Base-by-base conservation (phyloP, 257 asterid species). In the Capsicum rhomboideum region DNA sequence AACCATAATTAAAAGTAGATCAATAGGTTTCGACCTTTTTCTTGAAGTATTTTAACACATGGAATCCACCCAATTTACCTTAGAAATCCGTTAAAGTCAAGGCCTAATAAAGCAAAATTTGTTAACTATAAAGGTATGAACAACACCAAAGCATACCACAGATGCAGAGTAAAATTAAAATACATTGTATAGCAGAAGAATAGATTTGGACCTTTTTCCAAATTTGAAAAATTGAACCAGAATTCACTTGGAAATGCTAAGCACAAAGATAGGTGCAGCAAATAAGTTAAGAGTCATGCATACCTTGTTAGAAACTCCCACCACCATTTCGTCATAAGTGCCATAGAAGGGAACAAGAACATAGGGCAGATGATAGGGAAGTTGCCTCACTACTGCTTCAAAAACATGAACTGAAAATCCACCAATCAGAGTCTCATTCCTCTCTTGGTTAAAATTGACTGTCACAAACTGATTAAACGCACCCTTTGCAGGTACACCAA, bases 321-420 rank as follows among this genome's bases (percentile, higher is more conserved):
- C 82, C 44, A 92, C 91, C 91, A 93, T 78, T 21, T 91, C 93
- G 74, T 93, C 94, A 2, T 92, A 92, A 0, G 92, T 80, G 28
- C 94, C 93, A 49, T 80, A 14, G 79, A 31, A 86, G 2, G 95
- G 96, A n/a, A 89, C 78, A 18, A 91, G 82, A 5, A 34, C 85
- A 56, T 88, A 89, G 16, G 87, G 84, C 42, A 91, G 84, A 55
- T 86, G 86, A 40, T 91, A 91, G 4, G 92, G 90, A 37, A 93
- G 88, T 23, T 37, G 64, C 31, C 67, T 75, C 52, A 88, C 89
- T 20, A 87, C 91, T 29, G 94, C 93, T 88, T 92, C 88, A 42
- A 92, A 93, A 34, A 93, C 94, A 10, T 88, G 89, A 11, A 92
- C 86, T 1, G 95, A 86, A 74, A 93, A 92, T 61, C 97, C 96